These are phyloP conservation scores for Botrytis elliptica DNA, from an alignment of 2,329 filamentous ascomycete species.

Conservation along the genomic window DNA sequence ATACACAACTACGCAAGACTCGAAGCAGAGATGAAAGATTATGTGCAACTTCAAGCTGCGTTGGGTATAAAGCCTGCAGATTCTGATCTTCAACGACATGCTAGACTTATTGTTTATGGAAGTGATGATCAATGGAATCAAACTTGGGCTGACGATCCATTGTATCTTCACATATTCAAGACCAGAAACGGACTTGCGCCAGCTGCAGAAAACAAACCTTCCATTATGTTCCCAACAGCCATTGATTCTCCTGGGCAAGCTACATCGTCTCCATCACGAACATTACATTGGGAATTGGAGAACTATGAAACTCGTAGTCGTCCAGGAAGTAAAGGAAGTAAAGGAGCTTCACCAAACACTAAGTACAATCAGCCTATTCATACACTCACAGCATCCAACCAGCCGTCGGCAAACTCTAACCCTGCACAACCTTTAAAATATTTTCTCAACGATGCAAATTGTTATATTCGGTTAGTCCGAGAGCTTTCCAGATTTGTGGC, in stretches of 20 bases:
- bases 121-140: slow-evolving; percentile 64
- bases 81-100: slow-evolving; percentile 54
- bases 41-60: slow-evolving; percentile 46
- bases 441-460: slow-evolving; percentile 60
- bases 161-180: slow-evolving; percentile 55
- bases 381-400: slow-evolving; percentile 26
- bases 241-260: slow-evolving; percentile 1
- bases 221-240: slow-evolving; percentile 23
- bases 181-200: slow-evolving; percentile 33
- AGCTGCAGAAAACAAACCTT: slow-evolving; percentile 24
- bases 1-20: slow-evolving; percentile 56
- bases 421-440: slow-evolving; percentile 38
- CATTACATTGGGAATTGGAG: slow-evolving; percentile 36
- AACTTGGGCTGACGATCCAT: slow-evolving; percentile 56
- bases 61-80: slow-evolving; percentile 52
- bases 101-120: slow-evolving; percentile 61
- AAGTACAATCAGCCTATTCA: slow-evolving; percentile 17
- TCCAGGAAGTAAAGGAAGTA: not conserved
- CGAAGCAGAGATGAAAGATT: slow-evolving; percentile 56
- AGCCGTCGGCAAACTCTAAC: slow-evolving; percentile 36
- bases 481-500: slow-evolving; percentile 55
- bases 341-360: not conserved
- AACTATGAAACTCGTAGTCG: slow-evolving; percentile 25
- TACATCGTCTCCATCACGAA: slow-evolving; percentile 26
- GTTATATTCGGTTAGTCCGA: slow-evolving; percentile 54